Evolutionary conservation across 768 basidiomycete species (phyloP).

Genomic region (Tremella mesenterica): DNA sequence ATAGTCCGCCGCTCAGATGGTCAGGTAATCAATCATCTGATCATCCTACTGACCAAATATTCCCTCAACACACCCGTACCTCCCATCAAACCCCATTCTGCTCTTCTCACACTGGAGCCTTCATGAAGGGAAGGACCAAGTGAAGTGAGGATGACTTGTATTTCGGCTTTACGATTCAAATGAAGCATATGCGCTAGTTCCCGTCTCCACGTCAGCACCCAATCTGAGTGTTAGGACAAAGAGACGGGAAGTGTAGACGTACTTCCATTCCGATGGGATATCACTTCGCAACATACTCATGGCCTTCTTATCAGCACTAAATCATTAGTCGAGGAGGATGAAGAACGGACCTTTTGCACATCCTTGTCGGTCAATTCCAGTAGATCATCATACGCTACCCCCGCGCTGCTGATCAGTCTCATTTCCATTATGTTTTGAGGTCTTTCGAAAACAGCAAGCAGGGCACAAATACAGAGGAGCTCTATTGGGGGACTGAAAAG

Average conservation of each 20-base stretch:
- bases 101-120: too few species aligned
- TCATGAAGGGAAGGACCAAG: too few species aligned
- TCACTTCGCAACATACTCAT: slow-evolving; percentile 25
- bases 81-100: neutral
- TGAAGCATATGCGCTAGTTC: slow-evolving; percentile 75
- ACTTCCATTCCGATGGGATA: slow-evolving; percentile 33
- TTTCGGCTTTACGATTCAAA: slow-evolving; percentile 81
- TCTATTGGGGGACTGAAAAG: too few species aligned
- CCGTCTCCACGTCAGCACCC: slow-evolving; percentile 50
- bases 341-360: slow-evolving; percentile 19
- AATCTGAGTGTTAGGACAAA: too few species aligned
- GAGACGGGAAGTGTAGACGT: slow-evolving; percentile 5
- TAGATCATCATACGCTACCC: slow-evolving; percentile 55
- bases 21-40: neutral
- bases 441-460: too few species aligned
- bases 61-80: neutral
- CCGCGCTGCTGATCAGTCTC: slow-evolving; percentile 50
- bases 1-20: too few species aligned
- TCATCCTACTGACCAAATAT: neutral
- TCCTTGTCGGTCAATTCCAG: slow-evolving; percentile 49
- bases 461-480: too few species aligned
- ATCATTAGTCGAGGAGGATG: neutral
- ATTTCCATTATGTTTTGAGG: too few species aligned
- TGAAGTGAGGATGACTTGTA: slow-evolving; percentile 51
- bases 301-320: slow-evolving; percentile 11